These are phyloP conservation scores for Babesia gibsoni DNA, from an alignment of 169 alveolate genomes.

Conservation along the genomic window DNA sequence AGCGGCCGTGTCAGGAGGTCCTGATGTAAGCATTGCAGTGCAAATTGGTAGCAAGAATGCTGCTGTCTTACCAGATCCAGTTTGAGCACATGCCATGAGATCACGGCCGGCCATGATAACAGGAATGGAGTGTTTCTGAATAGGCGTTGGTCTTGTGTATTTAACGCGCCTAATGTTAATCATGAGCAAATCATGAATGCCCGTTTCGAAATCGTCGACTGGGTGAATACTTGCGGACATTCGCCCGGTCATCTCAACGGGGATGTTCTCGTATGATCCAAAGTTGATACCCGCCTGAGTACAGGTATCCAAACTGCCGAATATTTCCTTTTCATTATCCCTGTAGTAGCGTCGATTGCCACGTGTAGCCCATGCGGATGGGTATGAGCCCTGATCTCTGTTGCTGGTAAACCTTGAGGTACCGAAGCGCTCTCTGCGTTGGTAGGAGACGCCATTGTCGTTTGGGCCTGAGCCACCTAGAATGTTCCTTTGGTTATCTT, in stretches of 20 bases:
- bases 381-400: constrained; percentile 22
- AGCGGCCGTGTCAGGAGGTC: constrained; percentile 74
- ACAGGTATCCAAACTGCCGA: constrained; percentile 70
- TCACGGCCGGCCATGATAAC: constrained; percentile 89
- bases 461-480: neutral
- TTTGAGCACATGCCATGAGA: constrained; percentile 95
- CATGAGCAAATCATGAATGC: constrained; percentile 69
- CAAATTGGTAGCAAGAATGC: constrained; percentile 95
- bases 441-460: constrained; percentile 24
- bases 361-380: constrained; percentile 79
- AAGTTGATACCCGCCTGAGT: constrained; percentile 83
- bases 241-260: constrained; percentile 83
- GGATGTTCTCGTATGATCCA: constrained; percentile 82
- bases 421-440: constrained; percentile 38
- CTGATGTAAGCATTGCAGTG: constrained; percentile 82
- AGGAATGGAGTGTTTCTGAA: constrained; percentile 94
- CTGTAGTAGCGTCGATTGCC: constrained; percentile 75
- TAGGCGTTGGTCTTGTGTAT: constrained; percentile 92
- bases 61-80: constrained; percentile 99
- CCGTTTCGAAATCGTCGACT: constrained; percentile 71
- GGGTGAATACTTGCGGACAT: constrained; percentile 71
- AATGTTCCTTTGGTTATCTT: constrained; percentile 23
- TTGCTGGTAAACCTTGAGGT: neutral
- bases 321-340: constrained; percentile 80
- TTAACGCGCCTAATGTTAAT: constrained; percentile 75